Evolutionary conservation across 179 eudicot genomes (phyloP).

Genomic region (Dionaea muscipula): DNA sequence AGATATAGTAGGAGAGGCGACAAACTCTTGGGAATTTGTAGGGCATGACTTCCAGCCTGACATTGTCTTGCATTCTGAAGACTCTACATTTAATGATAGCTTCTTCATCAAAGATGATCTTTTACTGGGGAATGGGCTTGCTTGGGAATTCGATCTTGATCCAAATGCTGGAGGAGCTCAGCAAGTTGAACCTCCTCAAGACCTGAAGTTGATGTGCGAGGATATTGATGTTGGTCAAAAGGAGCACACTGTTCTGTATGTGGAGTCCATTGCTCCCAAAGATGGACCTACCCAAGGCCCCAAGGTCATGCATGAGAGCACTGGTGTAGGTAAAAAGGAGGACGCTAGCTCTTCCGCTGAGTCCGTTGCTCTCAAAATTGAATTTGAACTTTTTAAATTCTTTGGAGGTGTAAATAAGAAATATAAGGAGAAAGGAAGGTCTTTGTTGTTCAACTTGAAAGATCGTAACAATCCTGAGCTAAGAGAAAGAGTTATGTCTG

Average conservation of each 20-base stretch:
- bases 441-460: conserved; percentile 79
- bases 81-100: conserved; percentile 46
- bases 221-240: conserved; percentile 10
- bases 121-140: conserved; percentile 83
- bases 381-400: conserved; percentile 68
- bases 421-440: conserved; percentile 87
- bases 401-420: conserved; percentile 92
- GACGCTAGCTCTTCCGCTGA: conserved; percentile 33
- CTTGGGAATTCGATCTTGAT: conserved; percentile 71
- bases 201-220: conserved; percentile 20
- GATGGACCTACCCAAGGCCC: conserved; percentile 18
- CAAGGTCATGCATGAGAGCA: conserved; percentile 9
- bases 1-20: conserved; percentile 16
- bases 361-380: conserved; percentile 51
- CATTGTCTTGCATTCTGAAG: conserved; percentile 40
- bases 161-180: conserved; percentile 23
- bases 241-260: conserved; percentile 23
- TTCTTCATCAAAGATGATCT: conserved; percentile 78
- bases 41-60: conserved; percentile 32
- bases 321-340: conserved; percentile 8
- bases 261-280: conserved; percentile 34
- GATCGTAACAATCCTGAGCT: conserved; percentile 82
- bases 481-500: conserved; percentile 79
- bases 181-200: conserved; percentile 20
- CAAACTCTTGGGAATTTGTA: conserved; percentile 26